Conservation (phyloP, 345 rosid species). For the Clausena lansium region DNA sequence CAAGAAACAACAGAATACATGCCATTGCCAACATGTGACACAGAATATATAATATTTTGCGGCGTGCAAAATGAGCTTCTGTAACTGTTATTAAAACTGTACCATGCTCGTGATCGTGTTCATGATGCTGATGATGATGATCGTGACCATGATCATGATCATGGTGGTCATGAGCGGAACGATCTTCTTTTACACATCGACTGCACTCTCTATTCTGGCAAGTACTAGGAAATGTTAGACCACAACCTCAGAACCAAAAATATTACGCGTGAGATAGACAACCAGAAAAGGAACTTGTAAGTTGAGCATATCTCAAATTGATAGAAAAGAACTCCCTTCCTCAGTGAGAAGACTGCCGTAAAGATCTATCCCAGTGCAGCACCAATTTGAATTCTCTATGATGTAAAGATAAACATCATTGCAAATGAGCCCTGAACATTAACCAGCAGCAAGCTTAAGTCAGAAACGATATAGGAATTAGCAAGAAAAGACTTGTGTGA, state of each 20-base stretch:
- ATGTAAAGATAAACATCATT: no score
- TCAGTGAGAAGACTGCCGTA: no score
- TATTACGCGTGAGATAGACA: neutral
- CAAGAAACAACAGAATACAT: neutral
- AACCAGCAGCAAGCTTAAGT: no score
- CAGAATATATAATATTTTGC: neutral
- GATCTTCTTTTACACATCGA: constrained; percentile 53
- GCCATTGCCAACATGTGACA: neutral
- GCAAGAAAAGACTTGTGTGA: no score
- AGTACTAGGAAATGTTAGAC: constrained; percentile 16
- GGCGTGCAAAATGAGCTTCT: neutral
- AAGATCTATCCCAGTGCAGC: no score
- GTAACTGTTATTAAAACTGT: constrained; percentile 12
- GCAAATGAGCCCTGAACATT: no score
- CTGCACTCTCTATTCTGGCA: constrained; percentile 79
- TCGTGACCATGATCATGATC: constrained; percentile 21
- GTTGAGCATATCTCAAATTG: neutral
- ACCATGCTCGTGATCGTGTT: constrained; percentile 62
- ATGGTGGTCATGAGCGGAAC: constrained; percentile 45
- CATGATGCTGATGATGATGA: constrained; percentile 25
- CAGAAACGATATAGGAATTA: no score
- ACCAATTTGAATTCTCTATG: no score
- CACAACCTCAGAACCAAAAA: constrained; percentile 4
- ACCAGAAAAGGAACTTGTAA: neutral
- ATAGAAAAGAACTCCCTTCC: neutral